A percentile compares a stretch with the other conserved stretches of the same genome.
phyloP scores from a whole-genome alignment of 2,329 filamentous ascomycete species.

The Colletotrichum filicis region DNA sequence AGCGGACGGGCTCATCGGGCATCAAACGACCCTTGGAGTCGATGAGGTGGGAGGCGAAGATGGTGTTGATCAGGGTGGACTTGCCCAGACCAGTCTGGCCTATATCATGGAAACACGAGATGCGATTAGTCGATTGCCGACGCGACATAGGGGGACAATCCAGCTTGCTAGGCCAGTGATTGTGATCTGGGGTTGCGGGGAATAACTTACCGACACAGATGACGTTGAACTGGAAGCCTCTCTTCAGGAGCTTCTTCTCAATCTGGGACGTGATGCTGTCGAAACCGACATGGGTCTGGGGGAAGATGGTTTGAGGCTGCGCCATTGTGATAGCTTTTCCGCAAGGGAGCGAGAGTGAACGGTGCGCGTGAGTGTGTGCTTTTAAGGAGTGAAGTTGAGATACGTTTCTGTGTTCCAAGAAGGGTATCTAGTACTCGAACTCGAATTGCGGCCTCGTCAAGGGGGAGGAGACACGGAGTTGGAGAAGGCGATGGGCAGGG shows the following conservation, averaged over 20 bases:
- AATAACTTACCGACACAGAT: conserved; percentile 92
- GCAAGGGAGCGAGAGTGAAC: conserved; percentile 42
- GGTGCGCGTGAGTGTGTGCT: conserved; percentile 45
- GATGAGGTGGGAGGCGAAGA: conserved; percentile 99
- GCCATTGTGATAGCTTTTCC: conserved; percentile 56
- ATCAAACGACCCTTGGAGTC: conserved; percentile 96
- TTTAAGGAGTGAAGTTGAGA: conserved; percentile 42
- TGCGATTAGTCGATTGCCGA: conserved; percentile 18
- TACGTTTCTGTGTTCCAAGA: conserved; percentile 48
- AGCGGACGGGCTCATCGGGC: conserved; percentile 92
- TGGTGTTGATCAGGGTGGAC: conserved; percentile 99
- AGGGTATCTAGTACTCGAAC: conserved; percentile 38
- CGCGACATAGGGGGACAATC: conserved; percentile 11
- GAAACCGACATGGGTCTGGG: conserved; percentile 99
- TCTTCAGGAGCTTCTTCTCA: conserved; percentile 99
- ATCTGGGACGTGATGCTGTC: conserved; percentile 99
- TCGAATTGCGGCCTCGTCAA: conserved; percentile 40
- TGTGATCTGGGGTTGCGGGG: background rate
- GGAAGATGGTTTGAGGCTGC: conserved; percentile 77
- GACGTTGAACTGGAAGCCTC: conserved; percentile 99
- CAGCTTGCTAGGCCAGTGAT: background rate
- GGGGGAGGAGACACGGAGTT: conserved; percentile 30
- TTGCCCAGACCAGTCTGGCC: conserved; percentile 99
- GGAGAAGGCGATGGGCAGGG: conserved; percentile 31
- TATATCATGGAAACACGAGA: conserved; percentile 49